Evolutionary conservation across 805 yeast genomes (phyloP).

Genomic region (Saccharomycopsis vini): DNA sequence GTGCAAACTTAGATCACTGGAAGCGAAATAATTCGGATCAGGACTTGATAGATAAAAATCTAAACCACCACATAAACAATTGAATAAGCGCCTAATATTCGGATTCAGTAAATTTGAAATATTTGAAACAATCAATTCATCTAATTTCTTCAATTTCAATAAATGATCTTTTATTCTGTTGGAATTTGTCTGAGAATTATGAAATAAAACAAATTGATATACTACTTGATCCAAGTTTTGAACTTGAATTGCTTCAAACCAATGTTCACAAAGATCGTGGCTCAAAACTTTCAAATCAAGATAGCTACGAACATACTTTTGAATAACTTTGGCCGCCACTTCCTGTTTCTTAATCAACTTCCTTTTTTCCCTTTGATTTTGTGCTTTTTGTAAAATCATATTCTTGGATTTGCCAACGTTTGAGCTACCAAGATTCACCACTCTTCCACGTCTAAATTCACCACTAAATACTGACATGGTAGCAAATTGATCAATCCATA

Average conservation of each 20-base stretch:
- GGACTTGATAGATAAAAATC: too few relatives aligned
- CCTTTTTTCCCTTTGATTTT: slow-evolving; percentile 55
- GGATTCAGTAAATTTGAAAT: too few relatives aligned
- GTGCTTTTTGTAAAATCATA: slow-evolving; percentile 52
- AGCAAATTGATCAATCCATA: too few relatives aligned
- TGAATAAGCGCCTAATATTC: too few relatives aligned
- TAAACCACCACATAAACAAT: too few relatives aligned
- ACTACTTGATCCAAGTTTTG: background rate
- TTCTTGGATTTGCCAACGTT: slow-evolving; percentile 30
- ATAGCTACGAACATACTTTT: slow-evolving; percentile 36
- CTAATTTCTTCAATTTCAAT: too few relatives aligned
- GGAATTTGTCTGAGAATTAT: background rate
- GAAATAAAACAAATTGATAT: slow-evolving; percentile 4
- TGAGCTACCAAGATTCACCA: slow-evolving; percentile 55
- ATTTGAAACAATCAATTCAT: too few relatives aligned
- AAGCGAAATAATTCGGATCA: too few relatives aligned
- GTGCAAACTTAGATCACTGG: too few relatives aligned
- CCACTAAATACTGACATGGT: slow-evolving; percentile 61
- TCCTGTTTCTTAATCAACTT: slow-evolving; percentile 44
- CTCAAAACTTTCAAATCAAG: slow-evolving; percentile 22
- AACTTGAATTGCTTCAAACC: background rate
- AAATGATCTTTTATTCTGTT: too few relatives aligned
- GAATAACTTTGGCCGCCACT: slow-evolving; percentile 43
- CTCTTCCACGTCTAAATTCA: slow-evolving; percentile 45
- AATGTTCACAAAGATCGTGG: background rate